These are phyloP conservation scores for Plasmodium vivax DNA, from an alignment of 169 alveolate species.

Conservation along the genomic window DNA sequence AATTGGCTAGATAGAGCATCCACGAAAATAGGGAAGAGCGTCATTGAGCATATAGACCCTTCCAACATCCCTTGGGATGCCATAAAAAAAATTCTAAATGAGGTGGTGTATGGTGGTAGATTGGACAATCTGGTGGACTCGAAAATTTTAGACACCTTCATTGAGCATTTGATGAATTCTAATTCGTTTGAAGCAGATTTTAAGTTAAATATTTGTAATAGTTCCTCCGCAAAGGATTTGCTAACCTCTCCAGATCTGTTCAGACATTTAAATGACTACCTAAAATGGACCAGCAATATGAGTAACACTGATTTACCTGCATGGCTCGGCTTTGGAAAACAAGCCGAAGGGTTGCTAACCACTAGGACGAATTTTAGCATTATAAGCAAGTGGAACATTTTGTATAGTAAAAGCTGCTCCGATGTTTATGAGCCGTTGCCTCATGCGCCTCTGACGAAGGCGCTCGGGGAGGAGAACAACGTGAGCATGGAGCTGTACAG, in stretches of 20 bases:
- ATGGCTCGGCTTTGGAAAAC: slow-evolving; percentile 74
- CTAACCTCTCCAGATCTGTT: slow-evolving; percentile 73
- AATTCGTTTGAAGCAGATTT: slow-evolving; percentile 88
- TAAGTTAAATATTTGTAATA: slow-evolving; percentile 74
- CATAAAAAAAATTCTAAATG: slow-evolving; percentile 92
- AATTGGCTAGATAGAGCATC: slow-evolving; percentile 91
- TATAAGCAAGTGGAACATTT: slow-evolving; percentile 55
- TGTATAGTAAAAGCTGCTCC: slow-evolving; percentile 61
- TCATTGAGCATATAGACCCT: slow-evolving; percentile 89
- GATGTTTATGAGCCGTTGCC: slow-evolving; percentile 71
- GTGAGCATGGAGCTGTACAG: background rate
- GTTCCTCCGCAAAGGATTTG: slow-evolving; percentile 72
- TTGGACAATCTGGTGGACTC: slow-evolving; percentile 96
- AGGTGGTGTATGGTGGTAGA: slow-evolving; percentile 97
- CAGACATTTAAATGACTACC: slow-evolving; percentile 56
- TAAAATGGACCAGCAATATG: slow-evolving; percentile 71
- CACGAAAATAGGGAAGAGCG: slow-evolving; percentile 69
- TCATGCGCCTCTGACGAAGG: slow-evolving; percentile 23
- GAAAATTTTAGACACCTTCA: slow-evolving; percentile 91
- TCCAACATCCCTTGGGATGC: slow-evolving; percentile 99
- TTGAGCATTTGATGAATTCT: slow-evolving; percentile 90
- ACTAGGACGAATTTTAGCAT: slow-evolving; percentile 66
- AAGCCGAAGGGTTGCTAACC: slow-evolving; percentile 74
- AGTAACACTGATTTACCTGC: slow-evolving; percentile 74
- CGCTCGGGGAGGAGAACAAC: slow-evolving; percentile 12